Evolutionary conservation across 768 basidiomycete genomes (phyloP).

Genomic region (Arthromyces matolae): DNA sequence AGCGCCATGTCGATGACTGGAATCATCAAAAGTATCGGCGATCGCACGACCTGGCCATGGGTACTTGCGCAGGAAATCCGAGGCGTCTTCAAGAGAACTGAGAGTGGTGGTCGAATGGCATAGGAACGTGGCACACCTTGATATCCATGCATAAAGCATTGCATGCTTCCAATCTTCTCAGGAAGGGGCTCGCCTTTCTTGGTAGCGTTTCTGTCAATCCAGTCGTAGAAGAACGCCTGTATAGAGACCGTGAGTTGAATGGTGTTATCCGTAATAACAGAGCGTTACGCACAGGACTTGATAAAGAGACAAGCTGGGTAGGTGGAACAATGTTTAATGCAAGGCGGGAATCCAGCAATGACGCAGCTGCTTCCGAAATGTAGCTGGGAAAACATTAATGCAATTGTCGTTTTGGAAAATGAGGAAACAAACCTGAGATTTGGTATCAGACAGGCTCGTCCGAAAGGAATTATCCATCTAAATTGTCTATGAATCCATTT

Average conservation of each 20-base stretch:
- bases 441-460: conserved; percentile 83
- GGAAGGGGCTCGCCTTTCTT: conserved; percentile 84
- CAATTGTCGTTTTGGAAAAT: background rate
- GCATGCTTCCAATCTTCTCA: conserved; percentile 89
- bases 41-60: conserved; percentile 88
- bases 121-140: conserved; percentile 43
- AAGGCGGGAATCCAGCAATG: conserved; percentile 72
- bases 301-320: conserved; percentile 79
- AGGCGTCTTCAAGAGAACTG: conserved; percentile 58
- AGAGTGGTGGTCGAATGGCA: background rate
- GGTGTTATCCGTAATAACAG: background rate
- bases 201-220: conserved; percentile 76
- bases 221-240: conserved; percentile 90
- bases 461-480: conserved; percentile 88
- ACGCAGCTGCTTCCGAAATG: conserved; percentile 87
- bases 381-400: conserved; percentile 45
- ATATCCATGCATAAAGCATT: conserved; percentile 82
- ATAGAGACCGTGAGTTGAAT: background rate
- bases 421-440: conserved; percentile 64
- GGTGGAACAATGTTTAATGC: conserved; percentile 79
- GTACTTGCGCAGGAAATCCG: conserved; percentile 80
- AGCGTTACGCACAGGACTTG: conserved; percentile 55
- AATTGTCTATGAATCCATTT: conserved; percentile 91
- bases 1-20: conserved; percentile 68
- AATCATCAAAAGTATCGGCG: conserved; percentile 82